These are phyloP conservation scores for Botrytis medusae DNA, from an alignment of 2,329 filamentous ascomycete genomes.

Conservation along the genomic window DNA sequence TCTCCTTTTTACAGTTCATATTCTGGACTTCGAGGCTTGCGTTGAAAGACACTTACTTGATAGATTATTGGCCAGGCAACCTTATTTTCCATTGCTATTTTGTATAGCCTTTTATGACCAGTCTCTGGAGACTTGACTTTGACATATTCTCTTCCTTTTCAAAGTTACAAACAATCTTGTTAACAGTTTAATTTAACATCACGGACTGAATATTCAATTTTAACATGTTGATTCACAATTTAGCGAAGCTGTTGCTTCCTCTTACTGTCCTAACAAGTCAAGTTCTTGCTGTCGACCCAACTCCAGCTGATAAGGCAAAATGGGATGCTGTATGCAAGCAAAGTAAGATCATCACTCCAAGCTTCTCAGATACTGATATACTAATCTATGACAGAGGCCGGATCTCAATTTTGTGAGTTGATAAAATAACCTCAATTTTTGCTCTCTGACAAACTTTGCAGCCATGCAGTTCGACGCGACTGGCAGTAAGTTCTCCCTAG, in stretches of 20 bases:
- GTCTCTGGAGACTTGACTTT: conserved; percentile 4
- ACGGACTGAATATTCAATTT: not conserved
- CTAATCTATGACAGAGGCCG: conserved; percentile 1
- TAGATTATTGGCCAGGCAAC: not conserved
- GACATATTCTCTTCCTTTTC: not conserved
- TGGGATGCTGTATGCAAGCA: conserved; percentile 14
- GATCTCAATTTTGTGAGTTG: conserved; percentile 13
- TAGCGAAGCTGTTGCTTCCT: conserved; percentile 5
- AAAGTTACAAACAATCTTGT: not conserved
- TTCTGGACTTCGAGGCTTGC: not conserved
- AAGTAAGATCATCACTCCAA: not conserved
- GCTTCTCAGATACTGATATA: not conserved
- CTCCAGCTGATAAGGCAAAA: conserved; percentile 12
- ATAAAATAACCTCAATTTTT: not conserved
- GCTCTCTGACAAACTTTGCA: not conserved
- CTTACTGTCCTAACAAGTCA: not conserved
- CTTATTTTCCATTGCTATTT: not conserved
- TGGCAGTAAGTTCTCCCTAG: not conserved
- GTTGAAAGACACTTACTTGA: not conserved
- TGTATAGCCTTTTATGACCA: conserved; percentile 7
- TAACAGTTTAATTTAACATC: not conserved
- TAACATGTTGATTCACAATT: not conserved
- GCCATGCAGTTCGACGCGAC: conserved; percentile 6
- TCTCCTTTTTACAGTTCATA: not conserved
- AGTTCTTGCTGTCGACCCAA: conserved; percentile 10